Conservation (phyloP, 2,329 filamentous ascomycete genomes). For the Colletotrichum sp. region DNA sequence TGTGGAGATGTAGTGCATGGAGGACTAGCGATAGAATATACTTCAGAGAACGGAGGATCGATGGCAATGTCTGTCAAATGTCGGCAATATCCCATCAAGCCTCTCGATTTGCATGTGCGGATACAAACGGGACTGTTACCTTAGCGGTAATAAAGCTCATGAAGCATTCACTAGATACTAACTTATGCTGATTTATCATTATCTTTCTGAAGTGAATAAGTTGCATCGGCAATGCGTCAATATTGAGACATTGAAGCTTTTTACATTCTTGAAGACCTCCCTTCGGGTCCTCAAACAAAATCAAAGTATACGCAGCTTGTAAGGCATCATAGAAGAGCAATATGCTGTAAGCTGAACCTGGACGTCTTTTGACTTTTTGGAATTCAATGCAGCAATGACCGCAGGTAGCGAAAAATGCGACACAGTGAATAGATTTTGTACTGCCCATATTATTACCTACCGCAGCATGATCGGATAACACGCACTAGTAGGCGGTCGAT, state of each 20-base stretch:
- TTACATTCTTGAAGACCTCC: accelerated
- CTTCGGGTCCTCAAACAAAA: not conserved
- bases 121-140: not conserved
- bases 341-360: not conserved
- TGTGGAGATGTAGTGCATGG: not conserved
- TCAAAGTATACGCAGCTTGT: not conserved
- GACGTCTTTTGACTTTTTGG: not conserved
- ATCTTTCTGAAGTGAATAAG: not conserved
- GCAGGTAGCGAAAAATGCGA: not conserved
- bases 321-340: not conserved
- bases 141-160: not conserved
- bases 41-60: not conserved
- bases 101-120: not conserved
- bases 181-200: not conserved
- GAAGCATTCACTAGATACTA: not conserved
- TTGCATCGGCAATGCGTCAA: not conserved
- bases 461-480: not conserved
- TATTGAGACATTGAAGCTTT: not conserved
- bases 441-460: not conserved
- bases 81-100: not conserved
- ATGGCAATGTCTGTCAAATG: not conserved
- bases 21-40: not conserved
- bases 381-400: accelerated
- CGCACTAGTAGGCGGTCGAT: not conserved
- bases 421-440: not conserved